These are phyloP conservation scores for Saccharomyces hybrid DNA, from an alignment of 1,139 yeast genomes.

Conservation along the genomic window DNA sequence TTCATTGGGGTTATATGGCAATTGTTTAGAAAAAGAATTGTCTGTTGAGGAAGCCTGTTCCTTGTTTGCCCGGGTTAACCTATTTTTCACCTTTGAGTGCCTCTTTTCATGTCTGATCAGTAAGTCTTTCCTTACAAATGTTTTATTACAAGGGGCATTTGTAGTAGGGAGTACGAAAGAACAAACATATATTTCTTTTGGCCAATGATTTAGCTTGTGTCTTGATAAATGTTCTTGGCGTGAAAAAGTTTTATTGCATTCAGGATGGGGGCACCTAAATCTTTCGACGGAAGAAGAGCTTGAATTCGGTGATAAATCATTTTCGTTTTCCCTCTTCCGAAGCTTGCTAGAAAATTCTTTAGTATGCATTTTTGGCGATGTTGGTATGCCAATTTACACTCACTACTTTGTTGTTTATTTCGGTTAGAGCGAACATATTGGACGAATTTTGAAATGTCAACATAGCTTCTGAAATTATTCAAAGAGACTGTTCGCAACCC, in stretches of 20 bases:
- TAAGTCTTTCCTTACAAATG: conserved; percentile 55
- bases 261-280: conserved; percentile 35
- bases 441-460: neutral
- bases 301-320: neutral
- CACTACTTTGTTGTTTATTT: neutral
- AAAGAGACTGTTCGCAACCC: neutral
- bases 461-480: neutral
- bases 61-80: neutral
- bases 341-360: neutral
- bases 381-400: neutral
- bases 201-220: conserved; percentile 37
- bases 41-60: conserved; percentile 4
- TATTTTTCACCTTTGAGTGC: conserved; percentile 31
- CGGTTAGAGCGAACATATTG: neutral
- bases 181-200: conserved; percentile 42
- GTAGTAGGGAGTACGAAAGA: conserved; percentile 32
- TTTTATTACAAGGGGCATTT: conserved; percentile 41
- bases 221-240: conserved; percentile 36
- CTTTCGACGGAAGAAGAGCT: conserved; percentile 6
- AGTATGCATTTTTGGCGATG: neutral
- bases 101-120: conserved; percentile 46
- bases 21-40: neutral
- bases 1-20: neutral
- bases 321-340: neutral
- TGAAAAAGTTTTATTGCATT: conserved; percentile 37